Percentiles rank a stretch among this genome's conserved stretches.
Conservation (phyloP, 2,329 filamentous ascomycete species). For the Exophiala bonariae region DNA sequence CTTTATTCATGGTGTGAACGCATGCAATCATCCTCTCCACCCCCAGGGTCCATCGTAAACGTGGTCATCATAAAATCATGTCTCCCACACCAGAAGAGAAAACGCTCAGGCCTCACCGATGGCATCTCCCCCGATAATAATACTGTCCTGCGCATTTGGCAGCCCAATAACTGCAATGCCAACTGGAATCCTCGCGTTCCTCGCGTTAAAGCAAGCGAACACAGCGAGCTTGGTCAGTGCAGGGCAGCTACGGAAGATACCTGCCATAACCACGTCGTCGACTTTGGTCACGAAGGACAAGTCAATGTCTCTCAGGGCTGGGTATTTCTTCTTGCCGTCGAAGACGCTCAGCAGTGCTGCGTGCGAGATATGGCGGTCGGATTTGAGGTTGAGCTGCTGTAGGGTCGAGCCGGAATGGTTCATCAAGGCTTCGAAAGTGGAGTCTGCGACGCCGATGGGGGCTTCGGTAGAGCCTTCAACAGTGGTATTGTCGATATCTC, state of each 20-base stretch:
- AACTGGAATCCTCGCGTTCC: slow-evolving; percentile 55
- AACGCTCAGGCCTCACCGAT: too few species aligned
- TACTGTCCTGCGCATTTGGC: slow-evolving; percentile 57
- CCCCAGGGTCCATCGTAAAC: too few species aligned
- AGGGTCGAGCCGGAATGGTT: slow-evolving; percentile 71
- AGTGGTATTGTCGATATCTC: slow-evolving; percentile 69
- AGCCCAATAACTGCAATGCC: slow-evolving; percentile 62
- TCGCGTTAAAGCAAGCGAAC: slow-evolving; percentile 64
- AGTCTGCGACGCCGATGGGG: slow-evolving; percentile 70
- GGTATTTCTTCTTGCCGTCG: slow-evolving; percentile 61
- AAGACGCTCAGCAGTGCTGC: slow-evolving; percentile 76
- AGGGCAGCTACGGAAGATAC: slow-evolving; percentile 48
- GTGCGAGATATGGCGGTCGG: slow-evolving; percentile 76
- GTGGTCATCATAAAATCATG: too few species aligned
- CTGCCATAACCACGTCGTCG: slow-evolving; percentile 45
- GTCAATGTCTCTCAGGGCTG: slow-evolving; percentile 69
- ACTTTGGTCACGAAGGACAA: slow-evolving; percentile 63
- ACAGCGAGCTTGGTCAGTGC: slow-evolving; percentile 56
- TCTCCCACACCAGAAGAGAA: too few species aligned
- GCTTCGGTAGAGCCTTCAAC: slow-evolving; percentile 62
- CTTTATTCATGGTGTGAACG: too few species aligned
- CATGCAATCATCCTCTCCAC: too few species aligned
- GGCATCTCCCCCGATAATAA: slow-evolving; percentile 33
- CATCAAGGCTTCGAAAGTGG: slow-evolving; percentile 81
- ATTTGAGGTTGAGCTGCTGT: slow-evolving; percentile 71